Evolutionary conservation across 768 basidiomycete species (phyloP).

Genomic region (Suillus variegatus): DNA sequence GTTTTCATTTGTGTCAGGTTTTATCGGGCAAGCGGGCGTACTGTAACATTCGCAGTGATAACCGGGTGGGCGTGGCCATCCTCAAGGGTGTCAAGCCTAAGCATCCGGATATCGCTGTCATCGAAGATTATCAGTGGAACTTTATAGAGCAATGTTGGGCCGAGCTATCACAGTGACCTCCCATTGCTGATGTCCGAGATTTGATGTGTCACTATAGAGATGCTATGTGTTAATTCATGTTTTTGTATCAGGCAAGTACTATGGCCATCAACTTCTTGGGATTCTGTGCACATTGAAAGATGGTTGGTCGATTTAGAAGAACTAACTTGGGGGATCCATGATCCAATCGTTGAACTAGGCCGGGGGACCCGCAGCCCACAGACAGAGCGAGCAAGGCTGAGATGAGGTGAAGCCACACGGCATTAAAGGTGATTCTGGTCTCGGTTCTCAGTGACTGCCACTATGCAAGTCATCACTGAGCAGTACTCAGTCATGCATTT

Average conservation of each 20-base stretch:
- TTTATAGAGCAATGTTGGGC: too few species aligned
- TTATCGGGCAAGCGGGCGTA: not conserved
- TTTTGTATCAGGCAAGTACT: too few species aligned
- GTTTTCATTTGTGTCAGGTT: conserved; percentile 4
- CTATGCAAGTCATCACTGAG: not conserved
- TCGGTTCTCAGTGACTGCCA: too few species aligned
- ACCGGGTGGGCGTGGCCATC: conserved; percentile 14
- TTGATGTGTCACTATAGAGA: not conserved
- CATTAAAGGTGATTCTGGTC: too few species aligned
- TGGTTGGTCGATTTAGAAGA: not conserved
- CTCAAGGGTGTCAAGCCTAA: not conserved
- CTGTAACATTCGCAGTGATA: conserved; percentile 3
- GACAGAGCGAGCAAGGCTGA: too few species aligned
- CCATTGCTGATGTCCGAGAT: not conserved
- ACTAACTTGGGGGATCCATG: not conserved
- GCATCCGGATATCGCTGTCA: conserved; percentile 29
- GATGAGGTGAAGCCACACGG: too few species aligned
- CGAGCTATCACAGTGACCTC: not conserved
- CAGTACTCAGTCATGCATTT: not conserved
- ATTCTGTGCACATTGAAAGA: not conserved
- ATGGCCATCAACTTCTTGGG: not conserved
- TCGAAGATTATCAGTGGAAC: too few species aligned
- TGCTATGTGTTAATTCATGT: not conserved
- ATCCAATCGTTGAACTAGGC: not conserved
- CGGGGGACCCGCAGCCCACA: too few species aligned